Evolutionary conservation across 2,329 filamentous ascomycete genomes (phyloP).

Genomic region (Xylariaceae sp.): DNA sequence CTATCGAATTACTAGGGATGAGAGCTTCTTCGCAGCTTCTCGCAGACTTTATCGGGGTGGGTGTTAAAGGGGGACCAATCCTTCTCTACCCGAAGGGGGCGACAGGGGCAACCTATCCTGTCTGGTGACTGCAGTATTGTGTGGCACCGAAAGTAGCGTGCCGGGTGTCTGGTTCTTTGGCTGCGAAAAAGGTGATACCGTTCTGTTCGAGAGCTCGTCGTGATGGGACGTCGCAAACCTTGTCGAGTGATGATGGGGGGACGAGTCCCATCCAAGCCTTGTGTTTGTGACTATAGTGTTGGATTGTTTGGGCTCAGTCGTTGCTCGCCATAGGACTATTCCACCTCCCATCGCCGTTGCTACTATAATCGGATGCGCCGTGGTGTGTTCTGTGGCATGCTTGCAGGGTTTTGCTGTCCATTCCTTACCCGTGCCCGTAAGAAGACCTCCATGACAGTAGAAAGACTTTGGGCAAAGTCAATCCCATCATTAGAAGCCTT

Average conservation of each 20-base stretch:
- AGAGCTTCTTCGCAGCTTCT: too few species aligned
- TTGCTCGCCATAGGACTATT: conserved; percentile 1
- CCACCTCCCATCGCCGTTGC: not conserved
- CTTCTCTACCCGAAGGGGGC: not conserved
- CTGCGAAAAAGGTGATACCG: too few species aligned
- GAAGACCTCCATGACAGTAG: conserved; percentile 7
- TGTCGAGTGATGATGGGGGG: too few species aligned
- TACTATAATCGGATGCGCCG: conserved; percentile 2
- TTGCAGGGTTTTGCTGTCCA: not conserved
- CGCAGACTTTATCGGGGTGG: not conserved
- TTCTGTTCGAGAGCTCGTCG: too few species aligned
- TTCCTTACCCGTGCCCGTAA: conserved; percentile 4
- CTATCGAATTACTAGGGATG: not conserved
- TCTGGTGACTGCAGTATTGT: conserved; percentile 3
- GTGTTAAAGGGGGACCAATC: not conserved
- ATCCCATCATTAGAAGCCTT: conserved; percentile 7
- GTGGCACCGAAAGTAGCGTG: not conserved
- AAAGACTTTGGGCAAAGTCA: conserved; percentile 8
- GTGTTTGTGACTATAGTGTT: conserved; percentile 2
- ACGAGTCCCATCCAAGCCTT: too few species aligned
- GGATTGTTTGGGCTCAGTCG: not conserved
- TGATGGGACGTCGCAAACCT: too few species aligned
- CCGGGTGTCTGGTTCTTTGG: not conserved
- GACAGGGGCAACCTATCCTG: not conserved
- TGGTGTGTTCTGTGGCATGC: conserved; percentile 1